Evolutionary conservation across 2,329 filamentous ascomycete species (phyloP), one percentile per base, ranked within the genome.

Genomic region (Stagonosporopsis chrysanthemi): DNA sequence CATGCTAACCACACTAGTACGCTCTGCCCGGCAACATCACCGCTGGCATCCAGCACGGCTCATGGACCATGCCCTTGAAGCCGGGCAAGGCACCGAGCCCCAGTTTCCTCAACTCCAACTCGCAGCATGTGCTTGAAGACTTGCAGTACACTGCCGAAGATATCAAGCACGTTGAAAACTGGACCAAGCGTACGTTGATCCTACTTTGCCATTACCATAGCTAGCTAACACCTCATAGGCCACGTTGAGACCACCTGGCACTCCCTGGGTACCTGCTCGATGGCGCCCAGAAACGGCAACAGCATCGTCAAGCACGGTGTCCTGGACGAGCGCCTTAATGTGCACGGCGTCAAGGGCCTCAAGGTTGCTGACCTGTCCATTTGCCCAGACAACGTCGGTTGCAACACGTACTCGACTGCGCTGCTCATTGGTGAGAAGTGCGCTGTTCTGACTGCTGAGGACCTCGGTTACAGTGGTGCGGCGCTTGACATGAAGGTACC

Each of bases 231-330:
- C 3, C 12, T 39, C 1, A 24, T 36, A 74, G 71, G 71, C 60
- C 89, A 91, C 71, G 87, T 90, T 45, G 89, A 92, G 78, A 91
- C 87, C 46, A 92, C 89, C 35, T 90, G 89, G 88, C 88, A 91
- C 79, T 77, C 78, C 17, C 79, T 86, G 6, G 83, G 84, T 36
- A 92, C 89, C 1, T 91, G 89, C 78, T 90, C 87, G 49, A 92
- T 92, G 88, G 89, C 88, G 0, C 90, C 90, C 4, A 83, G 79
- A 58, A 84, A 91, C 69, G 90, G 90, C 58, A 93, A 92, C 80
- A 88, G 84, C 68, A 90, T 93, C 69, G 89, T 92, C 74, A 90
- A 90, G 79, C 88, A 92, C 68, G 90, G 90, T 58, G 90, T 92
- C 0, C 78, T 92, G 35, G 90, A 92, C 70, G 88, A 91, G 76